phyloP scores from a whole-genome alignment of 176 grass and related monocot genomes.

The Oryza nivara region DNA sequence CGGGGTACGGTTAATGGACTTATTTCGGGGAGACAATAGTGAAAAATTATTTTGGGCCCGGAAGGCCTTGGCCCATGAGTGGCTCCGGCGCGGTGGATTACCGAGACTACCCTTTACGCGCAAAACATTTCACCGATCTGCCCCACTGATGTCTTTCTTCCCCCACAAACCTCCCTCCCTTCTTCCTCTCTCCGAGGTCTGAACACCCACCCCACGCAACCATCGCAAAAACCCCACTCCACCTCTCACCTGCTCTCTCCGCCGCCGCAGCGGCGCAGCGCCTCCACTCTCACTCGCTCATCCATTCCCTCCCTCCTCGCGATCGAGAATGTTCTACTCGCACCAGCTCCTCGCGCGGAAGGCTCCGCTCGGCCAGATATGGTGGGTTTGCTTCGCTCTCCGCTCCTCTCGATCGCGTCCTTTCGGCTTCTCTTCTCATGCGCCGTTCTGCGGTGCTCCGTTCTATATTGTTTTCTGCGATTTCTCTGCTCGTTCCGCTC shows the following conservation, averaged over 20 bases:
- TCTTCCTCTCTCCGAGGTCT: neutral
- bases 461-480: neutral
- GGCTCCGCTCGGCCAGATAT: constrained; percentile 92
- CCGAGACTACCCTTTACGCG: constrained; percentile 13
- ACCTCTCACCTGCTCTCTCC: neutral
- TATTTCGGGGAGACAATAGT: too few relatives aligned
- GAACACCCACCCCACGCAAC: neutral
- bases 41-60: too few relatives aligned
- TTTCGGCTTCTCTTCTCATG: neutral
- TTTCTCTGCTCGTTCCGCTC: neutral
- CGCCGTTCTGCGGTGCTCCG: neutral
- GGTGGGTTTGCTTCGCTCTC: constrained; percentile 34
- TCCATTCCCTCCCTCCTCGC: neutral
- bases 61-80: too few relatives aligned
- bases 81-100: neutral
- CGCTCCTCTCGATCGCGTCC: neutral
- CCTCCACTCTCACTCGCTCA: neutral
- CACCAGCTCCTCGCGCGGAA: constrained; percentile 92
- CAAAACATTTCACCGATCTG: neutral
- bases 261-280: neutral
- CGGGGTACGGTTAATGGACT: too few relatives aligned
- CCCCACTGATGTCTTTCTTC: neutral
- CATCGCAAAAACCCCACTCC: neutral
- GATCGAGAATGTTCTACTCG: constrained; percentile 84
- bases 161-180: neutral